These are phyloP conservation scores for Colletotrichum sp. DNA, from an alignment of 2,329 filamentous ascomycete genomes.

Conservation along the genomic window DNA sequence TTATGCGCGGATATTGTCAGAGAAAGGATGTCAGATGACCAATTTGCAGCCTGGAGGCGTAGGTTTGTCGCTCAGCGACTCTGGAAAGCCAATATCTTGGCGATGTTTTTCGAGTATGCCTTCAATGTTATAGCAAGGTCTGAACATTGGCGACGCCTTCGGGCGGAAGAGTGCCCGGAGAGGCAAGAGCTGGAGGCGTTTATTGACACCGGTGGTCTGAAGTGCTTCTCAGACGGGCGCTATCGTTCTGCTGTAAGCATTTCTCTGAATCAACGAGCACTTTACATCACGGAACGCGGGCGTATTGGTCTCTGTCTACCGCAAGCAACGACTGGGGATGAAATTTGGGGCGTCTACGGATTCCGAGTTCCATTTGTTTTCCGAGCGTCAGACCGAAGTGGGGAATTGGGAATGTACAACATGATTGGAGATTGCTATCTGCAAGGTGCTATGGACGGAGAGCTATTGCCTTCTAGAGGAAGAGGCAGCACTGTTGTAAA, in stretches of 20 bases:
- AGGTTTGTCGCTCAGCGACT: background rate
- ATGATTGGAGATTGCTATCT: background rate
- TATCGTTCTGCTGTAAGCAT: background rate
- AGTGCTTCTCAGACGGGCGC: background rate
- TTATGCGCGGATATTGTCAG: background rate
- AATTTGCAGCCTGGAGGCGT: background rate
- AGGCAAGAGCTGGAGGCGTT: fast-evolving
- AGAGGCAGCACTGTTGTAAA: no score
- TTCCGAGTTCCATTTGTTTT: background rate
- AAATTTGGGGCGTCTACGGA: background rate
- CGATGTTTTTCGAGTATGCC: background rate
- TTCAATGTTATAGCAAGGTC: background rate
- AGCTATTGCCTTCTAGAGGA: background rate
- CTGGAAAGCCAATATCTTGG: background rate
- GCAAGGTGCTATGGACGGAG: background rate
- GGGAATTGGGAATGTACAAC: background rate
- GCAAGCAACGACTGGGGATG: background rate
- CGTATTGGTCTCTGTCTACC: background rate
- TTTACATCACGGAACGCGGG: background rate
- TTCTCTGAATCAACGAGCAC: background rate
- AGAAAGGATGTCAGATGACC: background rate
- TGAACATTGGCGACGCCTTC: background rate
- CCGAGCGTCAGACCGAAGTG: background rate
- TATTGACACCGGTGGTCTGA: background rate
- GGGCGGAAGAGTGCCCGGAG: background rate